These are phyloP conservation scores for Nitzschia inconspicua DNA, from an alignment of 108 stramenopile species.

Conservation along the genomic window DNA sequence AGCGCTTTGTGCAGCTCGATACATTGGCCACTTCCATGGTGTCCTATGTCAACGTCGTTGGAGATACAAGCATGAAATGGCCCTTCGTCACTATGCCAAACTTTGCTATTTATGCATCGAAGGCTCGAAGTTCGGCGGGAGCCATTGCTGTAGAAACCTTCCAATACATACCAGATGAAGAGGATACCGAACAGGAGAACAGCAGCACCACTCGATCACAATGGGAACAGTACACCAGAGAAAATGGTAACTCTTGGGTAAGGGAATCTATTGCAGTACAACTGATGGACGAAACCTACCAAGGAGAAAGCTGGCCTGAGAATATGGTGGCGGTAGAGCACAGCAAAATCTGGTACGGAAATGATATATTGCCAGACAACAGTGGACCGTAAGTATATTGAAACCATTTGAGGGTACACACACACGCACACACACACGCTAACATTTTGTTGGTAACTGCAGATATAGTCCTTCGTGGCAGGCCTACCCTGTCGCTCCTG, in stretches of 20 bases:
- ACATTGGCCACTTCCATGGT: slow-evolving; percentile 9
- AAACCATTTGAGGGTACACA: too few species aligned
- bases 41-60: slow-evolving; percentile 2
- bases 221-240: slow-evolving; percentile 3
- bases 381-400: too few species aligned
- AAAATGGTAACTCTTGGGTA: background rate
- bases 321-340: too few species aligned
- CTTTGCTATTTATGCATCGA: slow-evolving; percentile 4
- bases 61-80: slow-evolving; percentile 1
- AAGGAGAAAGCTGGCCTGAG: too few species aligned
- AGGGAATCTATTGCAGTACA: background rate
- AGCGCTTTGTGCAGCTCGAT: slow-evolving; percentile 8
- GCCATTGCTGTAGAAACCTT: slow-evolving; percentile 1
- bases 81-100: slow-evolving; percentile 9
- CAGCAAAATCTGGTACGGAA: too few species aligned
- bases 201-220: too few species aligned
- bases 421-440: too few species aligned
- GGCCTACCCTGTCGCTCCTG: too few species aligned
- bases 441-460: too few species aligned
- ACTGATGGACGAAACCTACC: background rate
- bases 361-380: too few species aligned
- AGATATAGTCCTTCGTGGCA: too few species aligned
- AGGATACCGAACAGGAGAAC: background rate
- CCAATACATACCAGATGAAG: background rate
- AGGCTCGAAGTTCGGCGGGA: background rate